Conservation (phyloP, 257 asterid genomes). For the Jasminum sambac region DNA sequence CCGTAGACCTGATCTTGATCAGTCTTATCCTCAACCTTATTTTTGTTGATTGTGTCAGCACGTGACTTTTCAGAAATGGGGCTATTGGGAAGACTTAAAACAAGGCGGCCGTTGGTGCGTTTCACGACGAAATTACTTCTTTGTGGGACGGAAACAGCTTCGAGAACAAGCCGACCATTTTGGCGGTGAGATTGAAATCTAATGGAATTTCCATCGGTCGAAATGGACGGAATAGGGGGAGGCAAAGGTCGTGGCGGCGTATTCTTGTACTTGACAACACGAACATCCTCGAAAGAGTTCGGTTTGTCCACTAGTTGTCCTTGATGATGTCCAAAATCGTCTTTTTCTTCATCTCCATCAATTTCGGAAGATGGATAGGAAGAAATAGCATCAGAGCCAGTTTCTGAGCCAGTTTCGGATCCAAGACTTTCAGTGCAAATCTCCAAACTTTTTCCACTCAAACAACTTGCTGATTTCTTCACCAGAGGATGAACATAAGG, state of each 20-base stretch:
- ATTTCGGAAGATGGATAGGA: constrained; percentile 34
- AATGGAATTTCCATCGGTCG: constrained; percentile 45
- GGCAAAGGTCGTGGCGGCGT: constrained; percentile 57
- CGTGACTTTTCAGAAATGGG: constrained; percentile 21
- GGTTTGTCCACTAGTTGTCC: constrained; percentile 4
- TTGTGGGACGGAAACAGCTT: constrained; percentile 57
- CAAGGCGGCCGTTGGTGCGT: constrained; percentile 68
- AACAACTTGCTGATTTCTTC: constrained; percentile 42
- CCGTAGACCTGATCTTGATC: constrained; percentile 18
- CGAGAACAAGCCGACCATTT: constrained; percentile 70
- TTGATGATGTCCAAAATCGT: not conserved
- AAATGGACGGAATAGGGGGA: constrained; percentile 67
- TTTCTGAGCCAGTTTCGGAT: constrained; percentile 83
- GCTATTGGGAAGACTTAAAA: constrained; percentile 41
- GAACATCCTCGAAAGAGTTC: constrained; percentile 32
- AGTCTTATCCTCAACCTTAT: constrained; percentile 33
- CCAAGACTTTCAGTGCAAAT: constrained; percentile 91
- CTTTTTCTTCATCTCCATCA: constrained; percentile 31
- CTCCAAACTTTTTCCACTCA: constrained; percentile 70
- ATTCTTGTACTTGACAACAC: constrained; percentile 43
- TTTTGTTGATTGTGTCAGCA: constrained; percentile 5
- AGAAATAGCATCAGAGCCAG: constrained; percentile 68
- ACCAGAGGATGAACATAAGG: constrained; percentile 64
- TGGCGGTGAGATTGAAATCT: constrained; percentile 59
- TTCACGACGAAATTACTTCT: constrained; percentile 53